Evolutionary conservation across 2,329 filamentous ascomycete species (phyloP), one percentile per base, ranked within the genome.

Genomic region (Venturia pyrina): DNA sequence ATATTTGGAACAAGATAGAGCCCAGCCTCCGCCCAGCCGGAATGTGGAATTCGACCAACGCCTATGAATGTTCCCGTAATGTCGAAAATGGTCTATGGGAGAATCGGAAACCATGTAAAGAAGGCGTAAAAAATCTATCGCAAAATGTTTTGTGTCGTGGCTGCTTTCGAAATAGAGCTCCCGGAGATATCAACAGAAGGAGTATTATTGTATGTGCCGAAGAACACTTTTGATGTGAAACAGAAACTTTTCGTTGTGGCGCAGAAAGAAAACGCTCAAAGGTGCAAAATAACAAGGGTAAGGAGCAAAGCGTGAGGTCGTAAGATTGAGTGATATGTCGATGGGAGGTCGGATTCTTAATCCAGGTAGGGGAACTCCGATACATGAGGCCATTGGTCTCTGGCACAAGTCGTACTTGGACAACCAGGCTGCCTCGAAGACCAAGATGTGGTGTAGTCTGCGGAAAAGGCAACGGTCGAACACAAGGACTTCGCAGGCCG

Each of bases 31-130:
- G 17, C 53, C 53, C 32, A 37, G 15, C 32, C 32, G 32, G 53
- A n/a, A 17, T 59, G 32, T n/a, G 15, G 53, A 64, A 37, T 44
- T 44, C 62, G 21, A 40, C n/a, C n/a, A 64, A 48, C 34, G 34
- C 62, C 62, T n/a, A 21, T 50, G 62, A 64, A 48, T n/a, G 28
- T 17, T 10, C 28, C 32, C 60, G n/a, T 53, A 37, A 37, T 63
- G 37, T 64, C 46, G 24, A 40, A 64, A 64, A 53, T 64, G 62
- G 62, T 64, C 62, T 64, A 64, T 53, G 5, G 62, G 62, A 48
- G 62, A 64, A 64, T 64, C 46, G 24, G 50, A 28, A 48, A n/a
- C 40, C n/a, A 40, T 64, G 13, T 21, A 32, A 53, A 40, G 19
- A 50, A 48, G 5, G 24, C n/a, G 24, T 24, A 53, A 32, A 28